These are phyloP conservation scores for Chrysanthemum lavandulifolium DNA, from an alignment of 129 eudicot species.

Conservation along the genomic window DNA sequence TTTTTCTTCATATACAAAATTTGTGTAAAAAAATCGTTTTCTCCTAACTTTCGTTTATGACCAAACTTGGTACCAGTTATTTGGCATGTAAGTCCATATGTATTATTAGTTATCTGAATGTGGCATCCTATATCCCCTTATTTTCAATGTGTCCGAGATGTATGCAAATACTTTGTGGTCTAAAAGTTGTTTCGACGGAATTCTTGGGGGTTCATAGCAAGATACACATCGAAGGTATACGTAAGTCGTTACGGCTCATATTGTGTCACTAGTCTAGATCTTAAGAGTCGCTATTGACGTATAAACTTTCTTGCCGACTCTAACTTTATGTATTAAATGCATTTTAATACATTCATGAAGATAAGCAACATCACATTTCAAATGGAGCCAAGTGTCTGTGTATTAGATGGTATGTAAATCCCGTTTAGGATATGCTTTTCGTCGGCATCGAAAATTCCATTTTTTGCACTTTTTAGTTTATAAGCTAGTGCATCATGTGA, in stretches of 20 bases:
- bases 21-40: no score
- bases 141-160: background rate
- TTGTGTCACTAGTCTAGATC: background rate
- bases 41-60: background rate
- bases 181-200: background rate
- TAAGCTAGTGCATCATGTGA: background rate
- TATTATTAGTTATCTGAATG: background rate
- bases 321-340: no score
- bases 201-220: background rate
- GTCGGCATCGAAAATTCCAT: conserved; percentile 19
- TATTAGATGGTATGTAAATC: conserved; percentile 5
- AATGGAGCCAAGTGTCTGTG: background rate
- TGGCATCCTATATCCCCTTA: background rate
- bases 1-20: no score
- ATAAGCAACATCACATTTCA: background rate
- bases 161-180: conserved; percentile 8
- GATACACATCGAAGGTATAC: background rate
- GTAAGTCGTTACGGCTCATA: conserved; percentile 4
- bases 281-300: no score
- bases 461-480: conserved; percentile 18
- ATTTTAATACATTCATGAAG: no score
- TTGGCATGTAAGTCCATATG: background rate
- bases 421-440: conserved; percentile 13
- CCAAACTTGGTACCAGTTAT: background rate
- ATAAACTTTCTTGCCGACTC: no score